A percentile compares a stretch with the other conserved stretches of the same genome.
phyloP scores from a whole-genome alignment of 768 basidiomycete species.

The Cyathus striatus region DNA sequence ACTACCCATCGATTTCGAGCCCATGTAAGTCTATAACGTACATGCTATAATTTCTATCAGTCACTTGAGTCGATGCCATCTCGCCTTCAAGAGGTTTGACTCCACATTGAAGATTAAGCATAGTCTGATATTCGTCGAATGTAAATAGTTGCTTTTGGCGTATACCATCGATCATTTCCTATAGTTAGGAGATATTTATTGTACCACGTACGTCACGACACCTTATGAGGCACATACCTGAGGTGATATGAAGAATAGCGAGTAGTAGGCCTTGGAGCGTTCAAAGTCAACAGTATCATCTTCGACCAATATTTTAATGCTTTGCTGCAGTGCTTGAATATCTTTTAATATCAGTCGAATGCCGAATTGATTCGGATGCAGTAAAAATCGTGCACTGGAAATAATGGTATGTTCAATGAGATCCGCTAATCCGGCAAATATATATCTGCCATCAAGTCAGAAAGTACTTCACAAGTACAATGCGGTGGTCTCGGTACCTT shows the following conservation, averaged over 20 bases:
- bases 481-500: slow-evolving; percentile 40
- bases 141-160: slow-evolving; percentile 60
- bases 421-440: slow-evolving; percentile 80
- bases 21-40: slow-evolving; percentile 90
- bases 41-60: slow-evolving; percentile 75
- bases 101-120: slow-evolving; percentile 87
- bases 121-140: slow-evolving; percentile 91
- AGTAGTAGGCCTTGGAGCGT: slow-evolving; percentile 75
- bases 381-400: slow-evolving; percentile 65
- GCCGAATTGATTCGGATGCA: slow-evolving; percentile 65
- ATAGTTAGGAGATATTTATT: too few relatives aligned
- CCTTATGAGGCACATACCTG: slow-evolving; percentile 42
- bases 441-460: slow-evolving; percentile 49
- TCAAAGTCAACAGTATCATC: slow-evolving; percentile 68
- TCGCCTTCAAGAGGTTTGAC: slow-evolving; percentile 60
- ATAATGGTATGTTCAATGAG: slow-evolving; percentile 85
- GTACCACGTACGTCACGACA: too few relatives aligned
- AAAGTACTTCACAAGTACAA: background rate
- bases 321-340: slow-evolving; percentile 88
- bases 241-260: slow-evolving; percentile 69
- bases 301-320: slow-evolving; percentile 70
- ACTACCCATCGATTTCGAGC: slow-evolving; percentile 41
- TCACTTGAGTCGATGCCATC: slow-evolving; percentile 42
- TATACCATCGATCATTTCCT: slow-evolving; percentile 79
- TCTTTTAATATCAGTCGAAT: slow-evolving; percentile 86